Conservation (phyloP, 305 asterid genomes). For the Striga hermonthica region DNA sequence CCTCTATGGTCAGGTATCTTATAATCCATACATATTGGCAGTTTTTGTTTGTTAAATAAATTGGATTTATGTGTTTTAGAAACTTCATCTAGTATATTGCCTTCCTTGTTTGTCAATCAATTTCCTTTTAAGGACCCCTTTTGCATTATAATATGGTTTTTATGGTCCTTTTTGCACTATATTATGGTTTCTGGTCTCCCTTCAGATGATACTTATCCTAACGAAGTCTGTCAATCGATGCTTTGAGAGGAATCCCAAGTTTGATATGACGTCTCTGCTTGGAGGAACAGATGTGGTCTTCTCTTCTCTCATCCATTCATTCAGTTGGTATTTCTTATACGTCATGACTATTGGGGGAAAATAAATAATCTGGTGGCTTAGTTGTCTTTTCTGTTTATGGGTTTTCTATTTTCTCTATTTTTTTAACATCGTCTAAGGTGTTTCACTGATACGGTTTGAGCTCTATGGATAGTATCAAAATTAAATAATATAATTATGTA, state of each 20-base stretch:
- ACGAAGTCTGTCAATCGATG: slow-evolving; percentile 94
- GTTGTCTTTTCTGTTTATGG: slow-evolving; percentile 12
- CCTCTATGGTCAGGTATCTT: slow-evolving; percentile 84
- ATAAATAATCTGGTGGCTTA: slow-evolving; percentile 14
- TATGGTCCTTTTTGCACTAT: slow-evolving; percentile 27
- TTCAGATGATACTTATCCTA: slow-evolving; percentile 97
- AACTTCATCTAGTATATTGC: slow-evolving; percentile 1
- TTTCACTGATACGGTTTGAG: not conserved
- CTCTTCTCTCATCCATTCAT: slow-evolving; percentile 95
- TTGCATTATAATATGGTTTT: slow-evolving; percentile 30
- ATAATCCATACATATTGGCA: slow-evolving; percentile 15
- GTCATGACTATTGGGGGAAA: slow-evolving; percentile 18
- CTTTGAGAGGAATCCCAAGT: slow-evolving; percentile 93
- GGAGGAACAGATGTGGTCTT: slow-evolving; percentile 96
- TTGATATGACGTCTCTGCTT: slow-evolving; percentile 94
- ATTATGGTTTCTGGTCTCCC: slow-evolving; percentile 26
- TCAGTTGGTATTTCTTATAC: slow-evolving; percentile 72
- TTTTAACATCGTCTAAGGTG: not conserved
- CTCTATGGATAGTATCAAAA: slow-evolving; percentile 5
- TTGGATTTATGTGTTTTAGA: slow-evolving; percentile 6
- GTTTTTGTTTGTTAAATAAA: slow-evolving; percentile 22
- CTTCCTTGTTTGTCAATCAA: slow-evolving; percentile 20
- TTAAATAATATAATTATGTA: slow-evolving; percentile 19
- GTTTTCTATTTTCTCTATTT: not conserved
- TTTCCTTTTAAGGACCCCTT: slow-evolving; percentile 22